Base-by-base conservation (phyloP, 2,329 filamentous ascomycete genomes). In the Ilyonectria destructans region DNA sequence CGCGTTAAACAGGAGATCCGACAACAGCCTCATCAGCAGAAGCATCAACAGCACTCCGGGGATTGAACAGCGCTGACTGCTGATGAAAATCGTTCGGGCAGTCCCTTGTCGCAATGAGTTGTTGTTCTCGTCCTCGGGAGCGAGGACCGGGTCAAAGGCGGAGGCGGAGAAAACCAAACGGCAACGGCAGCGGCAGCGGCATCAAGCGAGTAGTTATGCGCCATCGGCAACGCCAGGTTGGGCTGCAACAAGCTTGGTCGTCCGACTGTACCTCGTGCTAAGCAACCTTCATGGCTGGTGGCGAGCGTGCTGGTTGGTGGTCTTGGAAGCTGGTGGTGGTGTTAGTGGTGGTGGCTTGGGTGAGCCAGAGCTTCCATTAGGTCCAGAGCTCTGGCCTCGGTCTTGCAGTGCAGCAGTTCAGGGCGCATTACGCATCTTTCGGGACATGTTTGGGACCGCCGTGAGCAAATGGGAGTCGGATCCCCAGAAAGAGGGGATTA, bases 171-270 rank as follows among this genome's bases (percentile, higher is more conserved):
- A 59, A 43, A 58, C 23, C 56, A 63, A 48, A 59, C 26, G 26
- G 51, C 51, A 59, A 59, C 26, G 26, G 51, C 51, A 56, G 56
- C 57, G 58, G 63, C 59, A 57, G 29, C 58, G 64, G 62, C 67
- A 67, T 63, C 59, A 69, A 45, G 21, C 63, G 33, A 56, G 59
- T 55, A 62, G 57, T 62, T 69, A 68, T 71, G 69, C 58, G 55
- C 57, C 73, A 62, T 63, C 64, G 71, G 65, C 43, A 72, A 71
- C 69, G 73, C 68, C 68, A 71, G 61, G 56, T 71, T 75, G 73
- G 73, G 54, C 58, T 74, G 66, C 66, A 74, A 65, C 69, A 67
- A 67, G 66, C 58, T 70, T 58, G 70, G 66, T 64, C 66, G 59
- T 58, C 58, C 65, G 48, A 54, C 59, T 55, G 60, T 67, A 62